A percentile compares a stretch with the other conserved stretches of the same genome.
These are phyloP conservation scores for Fusarium verrucosum DNA, from an alignment of 2,329 filamentous ascomycete genomes.

Conservation along the genomic window DNA sequence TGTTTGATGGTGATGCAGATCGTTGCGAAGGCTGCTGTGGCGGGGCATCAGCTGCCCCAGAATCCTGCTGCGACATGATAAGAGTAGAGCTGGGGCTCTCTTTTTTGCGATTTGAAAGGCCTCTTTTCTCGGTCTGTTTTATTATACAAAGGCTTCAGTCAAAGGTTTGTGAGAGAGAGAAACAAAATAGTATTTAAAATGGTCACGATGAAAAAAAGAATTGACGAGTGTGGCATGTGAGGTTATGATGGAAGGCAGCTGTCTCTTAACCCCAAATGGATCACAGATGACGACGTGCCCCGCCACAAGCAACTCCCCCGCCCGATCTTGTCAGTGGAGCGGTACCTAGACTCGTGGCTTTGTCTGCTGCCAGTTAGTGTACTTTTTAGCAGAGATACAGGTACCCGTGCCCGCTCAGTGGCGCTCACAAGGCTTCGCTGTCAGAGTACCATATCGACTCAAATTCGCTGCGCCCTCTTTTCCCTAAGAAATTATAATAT, in stretches of 20 bases:
- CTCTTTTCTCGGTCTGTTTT: neutral
- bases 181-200: slow-evolving; percentile 8
- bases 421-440: slow-evolving; percentile 15
- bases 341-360: slow-evolving; percentile 17
- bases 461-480: too few relatives aligned
- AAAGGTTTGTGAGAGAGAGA: neutral
- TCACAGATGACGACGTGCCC: slow-evolving; percentile 42
- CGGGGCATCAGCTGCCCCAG: slow-evolving; percentile 36
- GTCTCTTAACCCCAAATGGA: slow-evolving; percentile 36
- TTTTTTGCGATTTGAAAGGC: neutral
- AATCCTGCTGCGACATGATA: slow-evolving; percentile 39
- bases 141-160: neutral
- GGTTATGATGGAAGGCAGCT: slow-evolving; percentile 13
- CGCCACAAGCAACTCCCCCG: slow-evolving; percentile 31
- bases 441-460: too few relatives aligned
- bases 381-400: neutral
- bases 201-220: slow-evolving; percentile 4
- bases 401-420: too few relatives aligned
- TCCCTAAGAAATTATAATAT: too few relatives aligned
- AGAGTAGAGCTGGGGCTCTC: slow-evolving; percentile 3
- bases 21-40: slow-evolving; percentile 46
- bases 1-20: slow-evolving; percentile 78
- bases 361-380: neutral
- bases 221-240: slow-evolving; percentile 30
- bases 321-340: slow-evolving; percentile 17